These are phyloP conservation scores for Puccinellia tenuiflora DNA, from an alignment of 176 grass and related monocot species.

Conservation along the genomic window DNA sequence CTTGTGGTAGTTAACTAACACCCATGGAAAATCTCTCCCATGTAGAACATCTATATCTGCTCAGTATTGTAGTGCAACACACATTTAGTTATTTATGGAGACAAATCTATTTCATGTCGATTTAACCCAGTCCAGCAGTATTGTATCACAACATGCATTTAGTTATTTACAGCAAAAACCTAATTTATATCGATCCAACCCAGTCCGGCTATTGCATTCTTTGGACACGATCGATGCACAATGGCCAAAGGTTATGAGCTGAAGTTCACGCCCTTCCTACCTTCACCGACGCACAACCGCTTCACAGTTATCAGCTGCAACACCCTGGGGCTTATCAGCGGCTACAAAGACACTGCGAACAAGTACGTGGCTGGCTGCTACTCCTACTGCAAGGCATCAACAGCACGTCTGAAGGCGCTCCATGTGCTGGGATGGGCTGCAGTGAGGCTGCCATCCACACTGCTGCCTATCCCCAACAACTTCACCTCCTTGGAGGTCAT, in stretches of 20 bases:
- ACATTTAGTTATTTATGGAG: not conserved
- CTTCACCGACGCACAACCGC: not conserved
- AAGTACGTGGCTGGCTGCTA: not conserved
- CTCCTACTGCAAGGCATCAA: not conserved
- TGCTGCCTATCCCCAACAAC: not conserved
- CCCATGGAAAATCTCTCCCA: not conserved
- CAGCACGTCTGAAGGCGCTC: not conserved
- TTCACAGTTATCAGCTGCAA: not conserved
- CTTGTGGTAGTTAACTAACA: not conserved
- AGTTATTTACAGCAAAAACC: not conserved
- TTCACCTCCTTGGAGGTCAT: not conserved
- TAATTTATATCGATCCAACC: not conserved
- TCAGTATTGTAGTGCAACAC: not conserved
- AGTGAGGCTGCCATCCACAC: not conserved
- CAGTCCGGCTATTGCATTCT: not conserved
- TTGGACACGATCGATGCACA: too few species aligned
- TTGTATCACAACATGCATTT: not conserved
- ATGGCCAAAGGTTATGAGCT: not conserved
- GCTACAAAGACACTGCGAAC: not conserved
- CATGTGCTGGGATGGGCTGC: slow-evolving; percentile 9
- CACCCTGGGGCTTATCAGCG: not conserved
- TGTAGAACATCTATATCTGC: not conserved
- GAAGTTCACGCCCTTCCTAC: not conserved
- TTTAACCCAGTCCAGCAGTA: not conserved
- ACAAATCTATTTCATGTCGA: not conserved